Conservation (phyloP, 1,139 yeast genomes). For the Arxiozyma telluris region DNA sequence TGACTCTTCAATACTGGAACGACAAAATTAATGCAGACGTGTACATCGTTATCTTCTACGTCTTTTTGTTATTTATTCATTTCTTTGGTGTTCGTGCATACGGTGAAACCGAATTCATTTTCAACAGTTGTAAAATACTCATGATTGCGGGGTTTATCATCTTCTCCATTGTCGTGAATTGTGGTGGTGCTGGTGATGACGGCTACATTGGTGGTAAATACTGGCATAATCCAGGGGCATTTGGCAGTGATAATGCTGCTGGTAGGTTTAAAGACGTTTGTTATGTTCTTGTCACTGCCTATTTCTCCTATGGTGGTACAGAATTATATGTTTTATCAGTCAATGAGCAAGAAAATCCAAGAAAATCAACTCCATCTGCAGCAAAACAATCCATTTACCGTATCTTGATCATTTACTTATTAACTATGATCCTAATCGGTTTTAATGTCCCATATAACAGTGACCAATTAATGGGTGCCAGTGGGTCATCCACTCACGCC, state of each 20-base stretch:
- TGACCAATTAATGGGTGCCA: conserved; percentile 39
- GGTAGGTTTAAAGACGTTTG: conserved; percentile 62
- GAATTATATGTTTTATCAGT: conserved; percentile 79
- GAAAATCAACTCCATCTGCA: conserved; percentile 60
- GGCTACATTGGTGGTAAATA: conserved; percentile 53
- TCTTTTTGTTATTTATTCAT: conserved; percentile 45
- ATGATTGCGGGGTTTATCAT: conserved; percentile 57
- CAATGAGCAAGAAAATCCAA: conserved; percentile 74
- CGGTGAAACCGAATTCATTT: conserved; percentile 61
- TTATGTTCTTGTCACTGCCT: conserved; percentile 69
- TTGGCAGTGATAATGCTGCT: conserved; percentile 14
- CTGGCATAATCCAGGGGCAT: conserved; percentile 55
- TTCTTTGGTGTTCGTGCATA: conserved; percentile 57
- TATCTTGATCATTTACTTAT: conserved; percentile 49
- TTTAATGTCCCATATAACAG: conserved; percentile 51
- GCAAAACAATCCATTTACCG: conserved; percentile 68
- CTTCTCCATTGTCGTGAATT: conserved; percentile 45
- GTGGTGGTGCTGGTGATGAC: conserved; percentile 56
- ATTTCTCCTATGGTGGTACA: conserved; percentile 76
- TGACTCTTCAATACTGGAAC: conserved; percentile 61
- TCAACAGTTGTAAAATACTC: conserved; percentile 46
- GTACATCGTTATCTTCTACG: conserved; percentile 52
- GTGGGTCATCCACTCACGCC: conserved; percentile 37
- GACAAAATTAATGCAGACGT: conserved; percentile 49
- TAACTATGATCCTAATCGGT: conserved; percentile 52